Percentiles rank a stretch among this genome's conserved stretches.
These are phyloP conservation scores for Exsudoporus frostii DNA, from an alignment of 768 basidiomycete genomes.

Conservation along the genomic window DNA sequence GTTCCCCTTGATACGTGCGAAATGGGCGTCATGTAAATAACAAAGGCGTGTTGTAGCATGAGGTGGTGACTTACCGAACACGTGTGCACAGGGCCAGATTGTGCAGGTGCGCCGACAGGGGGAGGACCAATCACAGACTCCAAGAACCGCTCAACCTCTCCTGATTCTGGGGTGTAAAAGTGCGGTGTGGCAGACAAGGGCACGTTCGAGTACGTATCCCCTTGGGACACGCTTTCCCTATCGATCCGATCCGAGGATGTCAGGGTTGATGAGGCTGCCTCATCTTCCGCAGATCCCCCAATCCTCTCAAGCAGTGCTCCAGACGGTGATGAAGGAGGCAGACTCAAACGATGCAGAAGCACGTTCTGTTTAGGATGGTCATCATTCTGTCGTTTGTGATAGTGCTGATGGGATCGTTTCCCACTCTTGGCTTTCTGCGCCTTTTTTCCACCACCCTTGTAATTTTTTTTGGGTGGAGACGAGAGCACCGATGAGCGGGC, in stretches of 20 bases:
- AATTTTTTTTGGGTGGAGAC: neutral
- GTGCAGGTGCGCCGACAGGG: neutral
- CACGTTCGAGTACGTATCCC: neutral
- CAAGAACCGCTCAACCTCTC: slow-evolving; percentile 26
- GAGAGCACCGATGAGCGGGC: neutral
- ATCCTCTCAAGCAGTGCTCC: slow-evolving; percentile 22
- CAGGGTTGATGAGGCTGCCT: neutral
- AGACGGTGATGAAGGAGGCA: slow-evolving; percentile 4
- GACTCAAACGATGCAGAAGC: slow-evolving; percentile 16
- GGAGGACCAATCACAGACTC: slow-evolving; percentile 23
- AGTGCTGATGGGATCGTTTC: neutral
- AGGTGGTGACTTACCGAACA: slow-evolving; percentile 21
- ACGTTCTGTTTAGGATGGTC: neutral
- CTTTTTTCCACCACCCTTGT: slow-evolving; percentile 4
- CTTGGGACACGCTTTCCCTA: neutral
- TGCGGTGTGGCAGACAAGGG: slow-evolving; percentile 5
- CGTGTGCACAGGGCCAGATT: neutral
- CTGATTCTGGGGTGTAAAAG: slow-evolving; percentile 19
- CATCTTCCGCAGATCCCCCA: slow-evolving; percentile 6
- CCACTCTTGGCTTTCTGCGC: slow-evolving; percentile 5
- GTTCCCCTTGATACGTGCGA: neutral
- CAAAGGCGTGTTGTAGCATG: neutral
- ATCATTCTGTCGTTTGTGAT: neutral
- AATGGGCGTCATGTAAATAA: slow-evolving; percentile 5
- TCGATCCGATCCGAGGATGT: slow-evolving; percentile 8